Conservation (phyloP, 495 filamentous ascomycete species). For the Penicillium antarcticum region DNA sequence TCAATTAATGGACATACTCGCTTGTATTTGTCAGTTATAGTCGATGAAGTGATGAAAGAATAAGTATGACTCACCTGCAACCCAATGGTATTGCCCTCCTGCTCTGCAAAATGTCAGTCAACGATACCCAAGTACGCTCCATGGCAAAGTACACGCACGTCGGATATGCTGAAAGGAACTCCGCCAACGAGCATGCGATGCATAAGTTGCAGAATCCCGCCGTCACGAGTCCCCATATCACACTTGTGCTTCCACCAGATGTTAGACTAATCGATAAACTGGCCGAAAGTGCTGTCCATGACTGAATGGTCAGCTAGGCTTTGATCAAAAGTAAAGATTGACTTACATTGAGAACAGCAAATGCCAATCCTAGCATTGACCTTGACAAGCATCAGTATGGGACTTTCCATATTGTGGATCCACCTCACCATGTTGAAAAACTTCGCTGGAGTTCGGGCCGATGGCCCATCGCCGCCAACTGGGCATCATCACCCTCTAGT, state of each 20-base stretch:
- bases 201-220: constrained; percentile 68
- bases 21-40: constrained; percentile 9
- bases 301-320: constrained; percentile 15
- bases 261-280: constrained; percentile 44
- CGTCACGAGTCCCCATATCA: constrained; percentile 56
- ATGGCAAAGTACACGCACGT: constrained; percentile 38
- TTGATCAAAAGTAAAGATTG: background rate
- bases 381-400: constrained; percentile 7
- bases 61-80: constrained; percentile 44
- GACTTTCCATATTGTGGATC: background rate
- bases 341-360: constrained; percentile 43
- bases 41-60: background rate
- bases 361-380: constrained; percentile 46
- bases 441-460: constrained; percentile 56
- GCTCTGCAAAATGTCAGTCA: constrained; percentile 26
- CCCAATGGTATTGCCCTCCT: constrained; percentile 71
- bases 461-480: constrained; percentile 57
- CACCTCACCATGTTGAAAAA: constrained; percentile 36
- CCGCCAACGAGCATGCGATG: constrained; percentile 63
- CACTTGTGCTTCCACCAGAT: constrained; percentile 41
- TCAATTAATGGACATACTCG: constrained; percentile 21
- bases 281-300: constrained; percentile 45
- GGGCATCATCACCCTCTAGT: constrained; percentile 38
- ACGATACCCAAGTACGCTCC: background rate
- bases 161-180: constrained; percentile 68